phyloP scores from a whole-genome alignment of 1,284 basidiomycete genomes.

The Apiotrichum brassicae region DNA sequence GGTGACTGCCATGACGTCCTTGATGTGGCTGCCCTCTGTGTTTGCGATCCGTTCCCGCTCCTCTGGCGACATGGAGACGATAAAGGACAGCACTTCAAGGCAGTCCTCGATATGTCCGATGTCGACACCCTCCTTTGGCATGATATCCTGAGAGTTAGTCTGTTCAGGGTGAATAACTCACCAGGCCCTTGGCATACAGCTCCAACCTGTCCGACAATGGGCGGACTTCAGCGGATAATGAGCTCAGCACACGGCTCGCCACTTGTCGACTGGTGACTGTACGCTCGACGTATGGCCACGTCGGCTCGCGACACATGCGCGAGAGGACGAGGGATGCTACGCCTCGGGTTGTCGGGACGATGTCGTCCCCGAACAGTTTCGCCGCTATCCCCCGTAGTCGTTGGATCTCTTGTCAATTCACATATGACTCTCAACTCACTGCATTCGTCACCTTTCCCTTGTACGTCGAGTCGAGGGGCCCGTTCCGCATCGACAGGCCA shows the following conservation, averaged over 20 bases:
- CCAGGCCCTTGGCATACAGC: constrained; percentile 28
- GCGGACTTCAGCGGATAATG: constrained; percentile 10
- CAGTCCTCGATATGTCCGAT: constrained; percentile 5
- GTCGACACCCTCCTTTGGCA: constrained; percentile 8
- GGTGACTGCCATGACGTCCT: not conserved
- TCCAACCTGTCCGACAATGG: constrained; percentile 18
- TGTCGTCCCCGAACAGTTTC: not conserved
- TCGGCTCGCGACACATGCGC: not conserved
- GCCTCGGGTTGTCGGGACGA: constrained; percentile 15
- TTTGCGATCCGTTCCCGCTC: not conserved
- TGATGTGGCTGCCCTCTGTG: not conserved
- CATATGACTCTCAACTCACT: constrained; percentile 8
- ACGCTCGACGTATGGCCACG: not conserved
- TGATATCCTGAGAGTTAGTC: constrained; percentile 9
- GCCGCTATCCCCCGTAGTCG: constrained; percentile 13
- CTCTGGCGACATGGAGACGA: not conserved
- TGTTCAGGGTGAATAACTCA: constrained; percentile 5
- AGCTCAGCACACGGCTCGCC: constrained; percentile 1
- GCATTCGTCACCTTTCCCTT: constrained; percentile 11
- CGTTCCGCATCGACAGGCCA: constrained; percentile 7
- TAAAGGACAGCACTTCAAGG: not conserved
- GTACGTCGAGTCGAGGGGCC: constrained; percentile 21
- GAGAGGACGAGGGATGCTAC: constrained; percentile 18
- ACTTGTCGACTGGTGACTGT: not conserved
- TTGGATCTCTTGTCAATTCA: constrained; percentile 10